These are phyloP conservation scores for Madurella fahalii DNA, from an alignment of 2,329 filamentous ascomycete genomes.

Conservation along the genomic window DNA sequence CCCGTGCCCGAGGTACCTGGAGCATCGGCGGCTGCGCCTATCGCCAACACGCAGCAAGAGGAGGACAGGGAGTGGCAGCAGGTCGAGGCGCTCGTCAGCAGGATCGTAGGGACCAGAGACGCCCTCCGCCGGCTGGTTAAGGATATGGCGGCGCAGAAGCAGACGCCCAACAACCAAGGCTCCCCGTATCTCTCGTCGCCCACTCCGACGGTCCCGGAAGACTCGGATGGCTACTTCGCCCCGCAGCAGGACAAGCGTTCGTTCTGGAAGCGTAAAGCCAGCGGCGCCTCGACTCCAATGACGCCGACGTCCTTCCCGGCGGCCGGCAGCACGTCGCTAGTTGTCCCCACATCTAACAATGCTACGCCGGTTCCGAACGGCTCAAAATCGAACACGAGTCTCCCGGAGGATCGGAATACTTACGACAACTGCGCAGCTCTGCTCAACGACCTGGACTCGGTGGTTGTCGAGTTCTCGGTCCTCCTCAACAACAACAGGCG, in stretches of 20 bases:
- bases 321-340: constrained; percentile 36
- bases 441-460: constrained; percentile 78
- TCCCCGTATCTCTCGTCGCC: constrained; percentile 38
- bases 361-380: constrained; percentile 29
- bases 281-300: constrained; percentile 40
- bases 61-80: constrained; percentile 84
- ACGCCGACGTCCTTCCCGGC: constrained; percentile 40
- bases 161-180: constrained; percentile 33
- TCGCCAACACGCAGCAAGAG: constrained; percentile 38
- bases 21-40: constrained; percentile 25
- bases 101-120: constrained; percentile 83
- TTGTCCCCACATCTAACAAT: constrained; percentile 40
- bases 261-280: constrained; percentile 92
- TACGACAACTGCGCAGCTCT: constrained; percentile 81
- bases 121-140: constrained; percentile 81
- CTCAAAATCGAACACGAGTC: constrained; percentile 34
- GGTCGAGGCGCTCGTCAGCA: constrained; percentile 79
- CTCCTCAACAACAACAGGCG: constrained; percentile 77
- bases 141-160: constrained; percentile 67
- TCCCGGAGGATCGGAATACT: constrained; percentile 56
- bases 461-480: constrained; percentile 75
- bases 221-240: constrained; percentile 53
- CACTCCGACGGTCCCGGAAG: constrained; percentile 42
- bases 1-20: constrained; percentile 21
- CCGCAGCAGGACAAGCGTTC: constrained; percentile 56